Conservation (phyloP, 2,329 filamentous ascomycete genomes). For the Stagonosporopsis cucurbitacearum region DNA sequence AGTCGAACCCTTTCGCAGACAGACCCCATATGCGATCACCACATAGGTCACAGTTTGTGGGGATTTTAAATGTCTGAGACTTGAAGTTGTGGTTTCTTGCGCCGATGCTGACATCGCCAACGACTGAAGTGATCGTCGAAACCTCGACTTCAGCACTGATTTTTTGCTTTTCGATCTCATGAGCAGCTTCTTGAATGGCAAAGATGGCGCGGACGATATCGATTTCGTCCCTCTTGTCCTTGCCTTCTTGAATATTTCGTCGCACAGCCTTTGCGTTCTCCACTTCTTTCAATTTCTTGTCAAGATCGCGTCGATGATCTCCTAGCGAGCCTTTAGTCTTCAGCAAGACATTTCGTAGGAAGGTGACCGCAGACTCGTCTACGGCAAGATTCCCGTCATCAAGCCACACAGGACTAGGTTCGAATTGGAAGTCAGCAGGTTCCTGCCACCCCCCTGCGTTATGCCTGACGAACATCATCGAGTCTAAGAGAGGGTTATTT, state of each 20-base stretch:
- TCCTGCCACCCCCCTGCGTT: constrained; percentile 85
- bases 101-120: constrained; percentile 90
- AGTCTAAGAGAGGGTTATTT: constrained; percentile 88
- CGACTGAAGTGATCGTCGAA: constrained; percentile 85
- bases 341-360: constrained; percentile 85
- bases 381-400: constrained; percentile 87
- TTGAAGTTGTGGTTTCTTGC: constrained; percentile 98
- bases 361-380: constrained; percentile 87
- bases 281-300: constrained; percentile 85
- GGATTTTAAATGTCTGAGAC: constrained; percentile 98
- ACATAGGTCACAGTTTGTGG: constrained; percentile 96
- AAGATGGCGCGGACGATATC: constrained; percentile 85
- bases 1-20: constrained; percentile 95
- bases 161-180: constrained; percentile 81
- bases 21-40: constrained; percentile 97
- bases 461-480: constrained; percentile 97
- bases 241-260: constrained; percentile 78
- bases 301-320: constrained; percentile 80
- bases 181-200: constrained; percentile 80
- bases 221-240: constrained; percentile 87
- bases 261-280: constrained; percentile 77
- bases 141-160: constrained; percentile 92
- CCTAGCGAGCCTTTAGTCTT: constrained; percentile 87
- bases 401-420: constrained; percentile 96
- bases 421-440: constrained; percentile 82